A percentile compares a stretch with the other conserved stretches of the same genome.
phyloP scores from a whole-genome alignment of 306 rosid genomes.

The Medicago ruthenica region DNA sequence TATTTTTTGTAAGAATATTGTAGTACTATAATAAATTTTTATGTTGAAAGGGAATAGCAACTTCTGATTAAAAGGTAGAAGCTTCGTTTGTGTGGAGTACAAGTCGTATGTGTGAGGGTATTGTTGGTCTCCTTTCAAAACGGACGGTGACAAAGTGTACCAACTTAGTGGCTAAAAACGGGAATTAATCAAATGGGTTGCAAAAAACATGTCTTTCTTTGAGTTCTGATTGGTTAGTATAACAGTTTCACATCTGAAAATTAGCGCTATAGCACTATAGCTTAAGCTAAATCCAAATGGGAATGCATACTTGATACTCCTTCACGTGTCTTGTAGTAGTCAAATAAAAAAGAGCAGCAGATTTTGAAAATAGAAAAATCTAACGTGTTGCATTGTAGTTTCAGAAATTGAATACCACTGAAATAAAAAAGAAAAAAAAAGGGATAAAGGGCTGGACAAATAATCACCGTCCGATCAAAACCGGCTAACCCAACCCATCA shows the following conservation, averaged over 20 bases:
- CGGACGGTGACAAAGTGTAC: not conserved
- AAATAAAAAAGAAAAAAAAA: not conserved
- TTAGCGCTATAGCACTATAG: not conserved
- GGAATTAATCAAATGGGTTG: not conserved
- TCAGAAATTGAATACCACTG: not conserved
- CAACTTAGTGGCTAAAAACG: not conserved
- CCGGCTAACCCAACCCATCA: no score
- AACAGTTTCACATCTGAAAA: conserved; percentile 1
- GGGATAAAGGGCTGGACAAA: no score
- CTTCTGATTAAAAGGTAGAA: not conserved
- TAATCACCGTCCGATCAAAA: no score
- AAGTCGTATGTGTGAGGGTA: not conserved
- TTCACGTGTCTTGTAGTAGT: not conserved
- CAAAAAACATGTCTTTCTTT: conserved; percentile 36
- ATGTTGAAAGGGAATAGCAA: not conserved
- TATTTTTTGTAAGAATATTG: no score
- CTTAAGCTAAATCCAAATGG: no score
- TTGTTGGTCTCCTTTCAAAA: conserved; percentile 29
- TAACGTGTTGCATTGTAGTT: not conserved
- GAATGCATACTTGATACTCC: not conserved
- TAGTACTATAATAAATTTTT: no score
- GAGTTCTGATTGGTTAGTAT: conserved; percentile 1
- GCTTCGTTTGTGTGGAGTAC: not conserved
- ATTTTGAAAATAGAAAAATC: not conserved
- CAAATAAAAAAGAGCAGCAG: not conserved